phyloP scores from a whole-genome alignment of 2,329 filamentous ascomycete genomes.

The Leptographium lundbergii region DNA sequence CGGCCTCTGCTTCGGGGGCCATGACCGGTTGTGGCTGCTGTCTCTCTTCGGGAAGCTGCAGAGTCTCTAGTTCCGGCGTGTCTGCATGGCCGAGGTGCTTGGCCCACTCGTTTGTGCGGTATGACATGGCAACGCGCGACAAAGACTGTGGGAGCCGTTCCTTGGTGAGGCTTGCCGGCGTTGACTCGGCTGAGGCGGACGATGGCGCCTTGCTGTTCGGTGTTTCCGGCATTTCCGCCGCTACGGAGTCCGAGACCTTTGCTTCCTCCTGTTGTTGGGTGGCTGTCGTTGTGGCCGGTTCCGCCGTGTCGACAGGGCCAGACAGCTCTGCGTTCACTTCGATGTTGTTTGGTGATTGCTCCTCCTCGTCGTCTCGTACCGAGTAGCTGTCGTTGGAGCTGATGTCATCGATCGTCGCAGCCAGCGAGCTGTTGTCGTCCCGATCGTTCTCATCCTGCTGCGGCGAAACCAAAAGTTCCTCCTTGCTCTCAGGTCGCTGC shows the following conservation, averaged over 20 bases:
- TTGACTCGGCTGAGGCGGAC: conserved; percentile 28
- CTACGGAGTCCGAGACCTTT: too few relatives aligned
- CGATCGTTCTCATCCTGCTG: conserved; percentile 20
- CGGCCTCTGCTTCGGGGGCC: not conserved
- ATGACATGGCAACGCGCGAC: conserved; percentile 67
- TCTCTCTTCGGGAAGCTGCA: conserved; percentile 29
- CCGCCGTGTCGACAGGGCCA: conserved; percentile 2
- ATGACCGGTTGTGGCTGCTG: conserved; percentile 14
- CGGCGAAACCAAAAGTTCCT: conserved; percentile 29
- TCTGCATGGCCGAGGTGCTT: conserved; percentile 78
- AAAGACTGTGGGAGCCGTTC: conserved; percentile 56
- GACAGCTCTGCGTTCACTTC: conserved; percentile 27
- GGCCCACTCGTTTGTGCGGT: conserved; percentile 91
- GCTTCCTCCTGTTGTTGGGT: too few relatives aligned
- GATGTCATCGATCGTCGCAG: conserved; percentile 43
- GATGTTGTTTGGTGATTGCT: conserved; percentile 13
- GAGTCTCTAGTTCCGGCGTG: conserved; percentile 49
- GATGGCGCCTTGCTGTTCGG: conserved; percentile 3
- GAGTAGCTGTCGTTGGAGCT: conserved; percentile 25
- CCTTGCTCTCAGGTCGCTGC: conserved; percentile 25
- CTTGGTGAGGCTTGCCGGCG: conserved; percentile 37
- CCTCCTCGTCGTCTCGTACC: conserved; percentile 13
- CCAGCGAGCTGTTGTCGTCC: conserved; percentile 38
- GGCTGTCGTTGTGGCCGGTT: not conserved
- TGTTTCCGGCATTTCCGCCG: not conserved